A percentile compares a stretch with the other conserved stretches of the same genome.
phyloP scores from a whole-genome alignment of 2,329 filamentous ascomycete genomes.

The Fusarium tupiense region DNA sequence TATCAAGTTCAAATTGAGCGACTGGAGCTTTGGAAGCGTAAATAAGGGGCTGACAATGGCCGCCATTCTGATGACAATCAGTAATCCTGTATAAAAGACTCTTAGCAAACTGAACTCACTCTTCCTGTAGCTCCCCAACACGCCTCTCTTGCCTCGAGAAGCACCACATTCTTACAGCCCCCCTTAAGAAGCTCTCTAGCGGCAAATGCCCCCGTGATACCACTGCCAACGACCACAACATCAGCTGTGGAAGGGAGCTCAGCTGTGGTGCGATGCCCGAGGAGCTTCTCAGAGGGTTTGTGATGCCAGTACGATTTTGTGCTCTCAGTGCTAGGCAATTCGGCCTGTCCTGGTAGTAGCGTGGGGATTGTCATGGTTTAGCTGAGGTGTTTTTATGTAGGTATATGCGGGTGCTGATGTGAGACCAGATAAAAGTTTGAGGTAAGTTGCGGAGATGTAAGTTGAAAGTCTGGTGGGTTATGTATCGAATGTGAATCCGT shows the following conservation, averaged over 20 bases:
- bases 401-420: neutral
- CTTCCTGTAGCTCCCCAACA: constrained; percentile 87
- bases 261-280: constrained; percentile 74
- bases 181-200: constrained; percentile 68
- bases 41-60: constrained; percentile 78
- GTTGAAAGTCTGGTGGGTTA: neutral
- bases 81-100: neutral
- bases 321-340: constrained; percentile 68
- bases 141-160: constrained; percentile 82
- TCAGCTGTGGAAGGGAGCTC: constrained; percentile 71
- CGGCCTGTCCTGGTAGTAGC: constrained; percentile 53
- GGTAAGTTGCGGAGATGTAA: neutral
- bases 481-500: neutral
- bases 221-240: constrained; percentile 77
- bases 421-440: neutral
- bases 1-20: constrained; percentile 77
- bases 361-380: constrained; percentile 46
- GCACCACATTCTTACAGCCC: constrained; percentile 64
- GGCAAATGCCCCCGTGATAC: constrained; percentile 79
- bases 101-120: constrained; percentile 56
- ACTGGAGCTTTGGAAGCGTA: constrained; percentile 70
- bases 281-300: constrained; percentile 70
- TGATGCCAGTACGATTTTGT: constrained; percentile 79
- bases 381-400: neutral
- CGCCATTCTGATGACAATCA: constrained; percentile 63